Evolutionary conservation across 805 yeast genomes (phyloP).

Genomic region (Zygoascus tannicola): DNA sequence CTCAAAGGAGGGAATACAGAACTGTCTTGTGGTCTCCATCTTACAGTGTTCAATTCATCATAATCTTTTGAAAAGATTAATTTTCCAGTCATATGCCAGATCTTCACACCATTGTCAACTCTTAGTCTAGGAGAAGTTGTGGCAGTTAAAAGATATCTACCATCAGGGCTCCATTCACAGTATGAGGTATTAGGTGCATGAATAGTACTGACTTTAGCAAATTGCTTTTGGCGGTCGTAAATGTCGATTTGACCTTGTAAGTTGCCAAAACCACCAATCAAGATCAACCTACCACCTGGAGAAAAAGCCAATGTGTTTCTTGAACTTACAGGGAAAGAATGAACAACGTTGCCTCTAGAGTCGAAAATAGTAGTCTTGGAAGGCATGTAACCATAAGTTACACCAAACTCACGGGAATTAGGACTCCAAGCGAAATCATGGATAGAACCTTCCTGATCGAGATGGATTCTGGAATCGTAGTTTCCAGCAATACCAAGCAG

Average conservation of each 20-base stretch:
- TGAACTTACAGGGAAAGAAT: constrained; percentile 75
- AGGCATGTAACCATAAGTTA: constrained; percentile 96
- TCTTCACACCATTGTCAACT: constrained; percentile 88
- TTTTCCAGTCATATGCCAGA: constrained; percentile 88
- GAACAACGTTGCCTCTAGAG: constrained; percentile 80
- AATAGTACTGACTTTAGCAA: constrained; percentile 66
- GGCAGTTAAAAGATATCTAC: constrained; percentile 85
- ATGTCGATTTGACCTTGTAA: constrained; percentile 94
- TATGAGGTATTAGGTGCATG: constrained; percentile 94
- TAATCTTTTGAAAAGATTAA: constrained; percentile 71
- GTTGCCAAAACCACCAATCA: constrained; percentile 97
- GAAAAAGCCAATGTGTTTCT: constrained; percentile 86
- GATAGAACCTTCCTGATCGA: constrained; percentile 91
- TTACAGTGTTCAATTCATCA: constrained; percentile 67
- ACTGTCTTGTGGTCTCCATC: constrained; percentile 69
- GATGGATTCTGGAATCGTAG: constrained; percentile 77
- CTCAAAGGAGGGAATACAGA: constrained; percentile 44
- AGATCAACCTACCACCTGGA: constrained; percentile 84
- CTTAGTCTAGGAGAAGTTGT: constrained; percentile 95
- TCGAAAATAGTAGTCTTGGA: constrained; percentile 91
- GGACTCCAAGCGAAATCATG: constrained; percentile 98
- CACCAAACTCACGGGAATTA: constrained; percentile 92
- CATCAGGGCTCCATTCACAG: constrained; percentile 97
- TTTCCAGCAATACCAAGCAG: constrained; percentile 86
- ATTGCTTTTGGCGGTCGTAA: constrained; percentile 82